A percentile compares a stretch with the other conserved stretches of the same genome.
Conservation (phyloP, 768 basidiomycete species). For the Suillus placidus region DNA sequence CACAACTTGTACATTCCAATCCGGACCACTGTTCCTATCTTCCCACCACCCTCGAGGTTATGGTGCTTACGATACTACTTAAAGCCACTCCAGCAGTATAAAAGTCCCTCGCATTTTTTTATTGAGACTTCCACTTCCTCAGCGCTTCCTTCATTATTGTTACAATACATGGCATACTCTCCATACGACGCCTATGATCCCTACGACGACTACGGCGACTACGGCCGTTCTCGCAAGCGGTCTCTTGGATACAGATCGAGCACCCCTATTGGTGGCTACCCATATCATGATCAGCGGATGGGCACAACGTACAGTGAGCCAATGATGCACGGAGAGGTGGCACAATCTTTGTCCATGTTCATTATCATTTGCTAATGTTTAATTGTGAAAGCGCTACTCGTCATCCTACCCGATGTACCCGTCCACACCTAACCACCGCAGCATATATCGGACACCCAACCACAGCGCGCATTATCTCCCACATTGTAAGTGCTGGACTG, state of each 20-base stretch:
- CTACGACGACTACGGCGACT: slow-evolving; percentile 26
- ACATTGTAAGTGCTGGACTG: slow-evolving; percentile 38
- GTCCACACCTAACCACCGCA: slow-evolving; percentile 29
- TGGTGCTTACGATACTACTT: slow-evolving; percentile 17
- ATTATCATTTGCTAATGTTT: slow-evolving; percentile 9
- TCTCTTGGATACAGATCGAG: slow-evolving; percentile 37
- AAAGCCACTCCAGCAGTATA: slow-evolving; percentile 19
- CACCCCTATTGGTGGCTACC: slow-evolving; percentile 19
- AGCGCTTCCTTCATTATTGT: slow-evolving; percentile 14
- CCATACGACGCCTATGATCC: slow-evolving; percentile 40
- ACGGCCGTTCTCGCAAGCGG: slow-evolving; percentile 29
- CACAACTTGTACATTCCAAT: slow-evolving; percentile 13
- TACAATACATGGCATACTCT: slow-evolving; percentile 42
- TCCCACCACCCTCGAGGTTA: slow-evolving; percentile 32
- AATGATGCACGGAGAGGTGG: slow-evolving; percentile 41
- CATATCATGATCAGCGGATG: neutral
- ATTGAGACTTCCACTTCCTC: slow-evolving; percentile 12
- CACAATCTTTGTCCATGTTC: neutral
- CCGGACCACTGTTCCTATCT: slow-evolving; percentile 19
- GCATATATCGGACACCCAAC: slow-evolving; percentile 37
- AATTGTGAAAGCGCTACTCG: slow-evolving; percentile 37
- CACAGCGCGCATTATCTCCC: slow-evolving; percentile 45
- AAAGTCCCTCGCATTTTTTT: slow-evolving; percentile 18
- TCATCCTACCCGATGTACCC: slow-evolving; percentile 52
- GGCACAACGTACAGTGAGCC: slow-evolving; percentile 42